Evolutionary conservation across 2,329 filamentous ascomycete species (phyloP).

Genomic region (Diaporthe longicolla): DNA sequence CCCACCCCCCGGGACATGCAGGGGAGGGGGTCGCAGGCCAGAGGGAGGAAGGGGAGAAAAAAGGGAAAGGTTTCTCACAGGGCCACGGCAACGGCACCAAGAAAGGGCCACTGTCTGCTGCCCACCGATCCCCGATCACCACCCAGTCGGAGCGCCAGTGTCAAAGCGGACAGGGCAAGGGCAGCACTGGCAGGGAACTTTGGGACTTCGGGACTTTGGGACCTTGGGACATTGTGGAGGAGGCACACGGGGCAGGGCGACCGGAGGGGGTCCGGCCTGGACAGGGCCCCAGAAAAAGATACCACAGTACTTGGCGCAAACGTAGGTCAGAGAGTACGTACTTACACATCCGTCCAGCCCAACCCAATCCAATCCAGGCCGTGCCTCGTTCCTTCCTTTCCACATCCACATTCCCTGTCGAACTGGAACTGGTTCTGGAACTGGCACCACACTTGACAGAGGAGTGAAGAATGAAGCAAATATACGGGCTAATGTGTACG

Average conservation of each 20-base stretch:
- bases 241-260: not conserved
- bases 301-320: slow-evolving; percentile 16
- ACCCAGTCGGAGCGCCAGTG: slow-evolving; percentile 19
- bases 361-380: slow-evolving; percentile 34
- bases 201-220: not conserved
- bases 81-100: not conserved
- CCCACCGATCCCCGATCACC: slow-evolving; percentile 24
- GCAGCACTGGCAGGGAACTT: not conserved
- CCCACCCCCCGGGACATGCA: slow-evolving; percentile 15
- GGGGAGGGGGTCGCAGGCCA: slow-evolving; percentile 26
- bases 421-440: slow-evolving; percentile 36
- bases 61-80: too few relatives aligned
- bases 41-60: not conserved
- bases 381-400: slow-evolving; percentile 39
- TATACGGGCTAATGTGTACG: slow-evolving; percentile 34
- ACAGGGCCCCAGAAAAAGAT: slow-evolving; percentile 23
- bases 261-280: slow-evolving; percentile 13
- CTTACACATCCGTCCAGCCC: slow-evolving; percentile 35
- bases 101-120: not conserved
- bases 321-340: slow-evolving; percentile 30
- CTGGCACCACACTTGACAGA: slow-evolving; percentile 35
- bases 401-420: slow-evolving; percentile 33
- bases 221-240: slow-evolving; percentile 1
- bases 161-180: slow-evolving; percentile 28
- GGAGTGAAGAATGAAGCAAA: slow-evolving; percentile 35